Evolutionary conservation across 108 stramenopile genomes (phyloP).

Genomic region (Poteriospumella lacustris): DNA sequence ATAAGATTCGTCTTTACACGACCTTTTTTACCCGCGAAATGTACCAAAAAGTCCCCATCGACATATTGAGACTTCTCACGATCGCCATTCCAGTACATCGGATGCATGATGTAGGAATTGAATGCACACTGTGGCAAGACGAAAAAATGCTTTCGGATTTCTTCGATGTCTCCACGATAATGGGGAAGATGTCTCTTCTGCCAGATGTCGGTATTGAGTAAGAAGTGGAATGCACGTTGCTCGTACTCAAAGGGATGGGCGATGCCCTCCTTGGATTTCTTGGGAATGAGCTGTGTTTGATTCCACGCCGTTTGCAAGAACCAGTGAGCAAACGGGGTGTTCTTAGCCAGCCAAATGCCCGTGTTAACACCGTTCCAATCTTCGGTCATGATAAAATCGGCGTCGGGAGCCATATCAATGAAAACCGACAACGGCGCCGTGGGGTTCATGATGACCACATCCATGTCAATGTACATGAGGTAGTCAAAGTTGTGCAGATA

Average conservation of each 20-base stretch:
- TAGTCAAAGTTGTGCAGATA: conserved; percentile 41
- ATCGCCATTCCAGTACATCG: conserved; percentile 13
- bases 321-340: conserved; percentile 31
- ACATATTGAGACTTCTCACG: conserved; percentile 20
- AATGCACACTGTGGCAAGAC: conserved; percentile 45
- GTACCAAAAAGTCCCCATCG: conserved; percentile 45
- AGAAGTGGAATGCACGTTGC: conserved; percentile 49
- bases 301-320: conserved; percentile 40
- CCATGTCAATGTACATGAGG: conserved; percentile 44
- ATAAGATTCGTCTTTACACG: not conserved
- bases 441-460: conserved; percentile 47
- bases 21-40: conserved; percentile 47
- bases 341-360: conserved; percentile 41
- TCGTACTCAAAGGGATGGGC: conserved; percentile 33
- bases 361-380: conserved; percentile 50
- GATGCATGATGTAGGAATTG: conserved; percentile 48
- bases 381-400: conserved; percentile 40
- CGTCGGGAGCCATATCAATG: conserved; percentile 32
- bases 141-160: conserved; percentile 31
- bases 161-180: conserved; percentile 21
- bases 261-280: conserved; percentile 28
- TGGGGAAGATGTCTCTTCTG: not conserved
- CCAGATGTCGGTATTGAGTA: conserved; percentile 43
- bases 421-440: conserved; percentile 32
- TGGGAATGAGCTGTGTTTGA: conserved; percentile 25